Percentiles rank a stretch among this genome's conserved stretches.
These are phyloP conservation scores for Parathielavia appendiculata DNA, from an alignment of 495 filamentous ascomycete species.

Conservation along the genomic window DNA sequence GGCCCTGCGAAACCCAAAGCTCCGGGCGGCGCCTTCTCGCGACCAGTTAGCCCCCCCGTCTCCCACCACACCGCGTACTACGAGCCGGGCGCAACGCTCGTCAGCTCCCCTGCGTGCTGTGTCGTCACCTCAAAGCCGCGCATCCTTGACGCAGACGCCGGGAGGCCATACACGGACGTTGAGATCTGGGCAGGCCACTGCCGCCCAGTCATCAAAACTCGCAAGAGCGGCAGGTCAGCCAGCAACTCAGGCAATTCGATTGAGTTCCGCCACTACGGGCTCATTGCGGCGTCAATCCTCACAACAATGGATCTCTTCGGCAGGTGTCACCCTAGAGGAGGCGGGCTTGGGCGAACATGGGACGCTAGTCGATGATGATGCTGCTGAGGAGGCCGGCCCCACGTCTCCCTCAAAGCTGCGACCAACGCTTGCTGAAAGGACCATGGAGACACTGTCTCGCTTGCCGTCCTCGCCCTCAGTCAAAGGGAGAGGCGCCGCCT, in stretches of 20 bases:
- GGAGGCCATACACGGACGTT: slow-evolving; percentile 11
- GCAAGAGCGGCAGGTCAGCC: slow-evolving; percentile 10
- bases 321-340: slow-evolving; percentile 17
- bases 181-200: not conserved
- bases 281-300: slow-evolving; percentile 21
- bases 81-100: slow-evolving; percentile 13
- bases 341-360: slow-evolving; percentile 1
- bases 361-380: not conserved
- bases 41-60: slow-evolving; percentile 34
- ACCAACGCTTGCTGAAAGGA: slow-evolving; percentile 43
- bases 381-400: slow-evolving; percentile 10
- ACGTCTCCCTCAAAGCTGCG: slow-evolving; percentile 27
- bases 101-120: slow-evolving; percentile 18
- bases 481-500: slow-evolving; percentile 32
- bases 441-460: slow-evolving; percentile 45
- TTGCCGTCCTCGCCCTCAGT: slow-evolving; percentile 45
- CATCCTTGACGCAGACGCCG: slow-evolving; percentile 8
- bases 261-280: slow-evolving; percentile 18
- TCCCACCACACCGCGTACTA: not conserved
- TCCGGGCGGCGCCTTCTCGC: slow-evolving; percentile 40
- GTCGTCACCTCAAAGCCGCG: slow-evolving; percentile 24
- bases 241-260: not conserved
- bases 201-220: slow-evolving; percentile 7
- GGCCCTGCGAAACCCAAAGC: slow-evolving; percentile 35
- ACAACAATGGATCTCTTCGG: slow-evolving; percentile 31